A percentile compares a stretch with the other conserved stretches of the same genome.
These are phyloP conservation scores for Eucalyptus paniculata DNA, from an alignment of 345 rosid genomes.

Conservation along the genomic window DNA sequence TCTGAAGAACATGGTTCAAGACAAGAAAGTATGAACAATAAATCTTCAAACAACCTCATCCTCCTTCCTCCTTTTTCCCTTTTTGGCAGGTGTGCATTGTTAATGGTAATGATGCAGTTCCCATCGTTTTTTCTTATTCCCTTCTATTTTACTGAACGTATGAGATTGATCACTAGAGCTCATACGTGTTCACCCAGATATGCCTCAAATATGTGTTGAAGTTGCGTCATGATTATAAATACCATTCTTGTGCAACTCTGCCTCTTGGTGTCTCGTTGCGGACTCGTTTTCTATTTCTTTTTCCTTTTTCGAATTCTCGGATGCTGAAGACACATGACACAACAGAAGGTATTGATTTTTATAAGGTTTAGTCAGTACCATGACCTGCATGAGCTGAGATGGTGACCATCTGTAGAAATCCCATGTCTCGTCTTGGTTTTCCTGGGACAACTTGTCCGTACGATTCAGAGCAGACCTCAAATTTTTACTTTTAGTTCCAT, in stretches of 20 bases:
- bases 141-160: not conserved
- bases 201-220: not conserved
- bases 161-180: not conserved
- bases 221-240: not conserved
- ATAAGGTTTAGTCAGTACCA: not conserved
- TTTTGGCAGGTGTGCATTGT: not conserved
- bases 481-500: not conserved
- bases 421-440: not conserved
- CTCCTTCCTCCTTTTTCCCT: not conserved
- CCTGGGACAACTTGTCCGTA: not conserved
- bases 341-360: not conserved
- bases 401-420: not conserved
- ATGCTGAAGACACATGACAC: not conserved
- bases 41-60: not conserved
- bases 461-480: not conserved
- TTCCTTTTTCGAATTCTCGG: not conserved
- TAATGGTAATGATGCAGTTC: not conserved
- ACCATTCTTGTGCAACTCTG: not conserved
- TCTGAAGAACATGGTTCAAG: not conserved
- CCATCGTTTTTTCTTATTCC: not conserved
- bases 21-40: not conserved
- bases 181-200: not conserved
- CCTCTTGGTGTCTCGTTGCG: not conserved
- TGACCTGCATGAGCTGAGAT: not conserved
- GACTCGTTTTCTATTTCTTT: accelerated